Conservation (phyloP, 495 filamentous ascomycete species). For the Apiosordaria backusii region DNA sequence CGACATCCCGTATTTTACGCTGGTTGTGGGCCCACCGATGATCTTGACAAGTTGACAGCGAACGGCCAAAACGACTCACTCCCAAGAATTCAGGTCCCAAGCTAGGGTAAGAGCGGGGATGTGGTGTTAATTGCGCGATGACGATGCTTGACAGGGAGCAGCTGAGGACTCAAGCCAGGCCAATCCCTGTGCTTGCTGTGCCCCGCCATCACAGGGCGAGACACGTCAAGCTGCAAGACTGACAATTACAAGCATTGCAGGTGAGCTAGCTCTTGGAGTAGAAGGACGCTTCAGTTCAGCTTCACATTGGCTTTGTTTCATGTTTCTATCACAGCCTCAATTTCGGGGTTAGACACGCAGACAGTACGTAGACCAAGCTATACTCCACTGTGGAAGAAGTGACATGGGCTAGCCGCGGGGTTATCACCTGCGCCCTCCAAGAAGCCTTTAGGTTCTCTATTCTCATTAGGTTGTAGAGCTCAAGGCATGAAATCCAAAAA, state of each 20-base stretch:
- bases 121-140: background rate
- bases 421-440: background rate
- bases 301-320: background rate
- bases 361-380: too few relatives aligned
- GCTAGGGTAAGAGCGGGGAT: background rate
- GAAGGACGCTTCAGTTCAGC: background rate
- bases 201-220: background rate
- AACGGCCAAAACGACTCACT: too few relatives aligned
- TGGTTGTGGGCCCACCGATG: background rate
- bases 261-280: too few relatives aligned
- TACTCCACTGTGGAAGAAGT: too few relatives aligned
- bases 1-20: background rate
- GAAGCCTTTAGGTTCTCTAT: too few relatives aligned
- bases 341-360: too few relatives aligned
- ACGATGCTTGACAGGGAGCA: background rate
- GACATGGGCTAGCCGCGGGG: background rate
- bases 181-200: background rate
- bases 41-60: background rate
- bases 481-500: too few relatives aligned
- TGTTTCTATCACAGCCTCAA: too few relatives aligned
- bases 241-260: too few relatives aligned
- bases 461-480: too few relatives aligned
- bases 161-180: background rate
- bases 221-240: conserved; percentile 7
- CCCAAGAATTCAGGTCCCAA: background rate